Evolutionary conservation across 371 early-diverging fungal species (phyloP).

Genomic region (Syncephalastrum sp.): DNA sequence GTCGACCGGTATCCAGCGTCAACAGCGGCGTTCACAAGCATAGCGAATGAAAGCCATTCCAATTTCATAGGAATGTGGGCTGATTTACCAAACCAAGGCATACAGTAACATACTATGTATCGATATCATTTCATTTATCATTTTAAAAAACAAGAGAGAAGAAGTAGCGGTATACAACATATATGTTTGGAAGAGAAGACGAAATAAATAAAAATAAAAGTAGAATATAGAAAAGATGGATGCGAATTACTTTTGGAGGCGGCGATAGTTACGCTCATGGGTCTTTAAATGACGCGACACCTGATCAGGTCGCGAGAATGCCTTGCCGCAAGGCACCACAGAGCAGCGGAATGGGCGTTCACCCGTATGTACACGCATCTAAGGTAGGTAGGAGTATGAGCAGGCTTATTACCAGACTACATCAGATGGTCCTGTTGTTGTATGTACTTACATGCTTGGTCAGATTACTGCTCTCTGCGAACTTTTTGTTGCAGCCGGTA

Average conservation of each 20-base stretch:
- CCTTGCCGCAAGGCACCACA: slow-evolving; percentile 60
- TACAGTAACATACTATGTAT: too few relatives aligned
- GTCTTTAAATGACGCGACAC: slow-evolving; percentile 56
- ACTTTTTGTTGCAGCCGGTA: slow-evolving; percentile 70
- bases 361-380: slow-evolving; percentile 69
- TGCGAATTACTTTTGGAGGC: not conserved
- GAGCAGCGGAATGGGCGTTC: slow-evolving; percentile 67
- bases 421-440: not conserved
- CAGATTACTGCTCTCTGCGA: slow-evolving; percentile 76
- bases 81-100: too few relatives aligned
- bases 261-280: slow-evolving; percentile 18
- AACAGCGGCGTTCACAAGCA: too few relatives aligned
- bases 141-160: too few relatives aligned
- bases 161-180: too few relatives aligned
- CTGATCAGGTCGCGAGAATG: slow-evolving; percentile 73
- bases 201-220: too few relatives aligned
- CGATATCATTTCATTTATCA: too few relatives aligned
- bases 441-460: slow-evolving; percentile 68
- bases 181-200: too few relatives aligned
- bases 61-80: too few relatives aligned
- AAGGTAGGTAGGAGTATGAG: not conserved
- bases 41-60: too few relatives aligned
- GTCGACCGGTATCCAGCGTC: too few relatives aligned
- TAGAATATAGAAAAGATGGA: too few relatives aligned
- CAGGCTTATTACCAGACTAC: not conserved